Percentiles rank a stretch among this genome's conserved stretches.
phyloP scores from a whole-genome alignment of 208 protist species.

The Naegleria fowleri region DNA sequence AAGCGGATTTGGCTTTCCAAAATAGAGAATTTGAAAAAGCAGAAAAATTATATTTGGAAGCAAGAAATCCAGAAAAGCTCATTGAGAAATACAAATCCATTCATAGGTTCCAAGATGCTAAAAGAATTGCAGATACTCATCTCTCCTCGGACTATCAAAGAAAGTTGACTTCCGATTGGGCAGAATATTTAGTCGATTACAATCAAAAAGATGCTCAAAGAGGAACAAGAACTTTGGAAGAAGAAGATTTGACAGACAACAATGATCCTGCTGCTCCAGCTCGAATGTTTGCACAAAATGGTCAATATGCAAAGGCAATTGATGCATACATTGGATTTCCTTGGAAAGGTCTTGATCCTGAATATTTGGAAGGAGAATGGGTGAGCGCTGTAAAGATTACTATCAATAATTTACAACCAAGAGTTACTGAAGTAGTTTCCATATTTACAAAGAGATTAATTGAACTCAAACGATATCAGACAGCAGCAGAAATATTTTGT shows the following conservation, averaged over 20 bases:
- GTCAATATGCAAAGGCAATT: slow-evolving; percentile 84
- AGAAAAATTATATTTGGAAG: slow-evolving; percentile 78
- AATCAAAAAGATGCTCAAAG: not conserved
- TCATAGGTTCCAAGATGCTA: slow-evolving; percentile 80
- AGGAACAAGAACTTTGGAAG: not conserved
- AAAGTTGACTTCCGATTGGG: slow-evolving; percentile 54
- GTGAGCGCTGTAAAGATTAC: slow-evolving; percentile 86
- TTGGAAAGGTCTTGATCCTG: slow-evolving; percentile 59
- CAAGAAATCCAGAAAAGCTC: slow-evolving; percentile 78
- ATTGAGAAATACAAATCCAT: slow-evolving; percentile 87
- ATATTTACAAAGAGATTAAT: slow-evolving; percentile 61
- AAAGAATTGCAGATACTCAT: slow-evolving; percentile 78
- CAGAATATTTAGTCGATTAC: slow-evolving; percentile 8
- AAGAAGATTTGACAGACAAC: slow-evolving; percentile 36
- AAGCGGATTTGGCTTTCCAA: slow-evolving; percentile 74
- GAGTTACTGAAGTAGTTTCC: slow-evolving; percentile 54
- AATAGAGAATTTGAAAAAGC: slow-evolving; percentile 77
- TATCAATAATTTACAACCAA: slow-evolving; percentile 74
- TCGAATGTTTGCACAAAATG: slow-evolving; percentile 75
- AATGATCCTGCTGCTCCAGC: slow-evolving; percentile 74
- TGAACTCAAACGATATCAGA: slow-evolving; percentile 13
- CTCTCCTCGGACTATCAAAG: slow-evolving; percentile 66
- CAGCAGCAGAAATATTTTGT: not conserved
- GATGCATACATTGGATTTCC: slow-evolving; percentile 77
- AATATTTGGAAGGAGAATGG: slow-evolving; percentile 73